Evolutionary conservation across 2,329 filamentous ascomycete species (phyloP).

Genomic region (Pseudogymnoascus sp.): DNA sequence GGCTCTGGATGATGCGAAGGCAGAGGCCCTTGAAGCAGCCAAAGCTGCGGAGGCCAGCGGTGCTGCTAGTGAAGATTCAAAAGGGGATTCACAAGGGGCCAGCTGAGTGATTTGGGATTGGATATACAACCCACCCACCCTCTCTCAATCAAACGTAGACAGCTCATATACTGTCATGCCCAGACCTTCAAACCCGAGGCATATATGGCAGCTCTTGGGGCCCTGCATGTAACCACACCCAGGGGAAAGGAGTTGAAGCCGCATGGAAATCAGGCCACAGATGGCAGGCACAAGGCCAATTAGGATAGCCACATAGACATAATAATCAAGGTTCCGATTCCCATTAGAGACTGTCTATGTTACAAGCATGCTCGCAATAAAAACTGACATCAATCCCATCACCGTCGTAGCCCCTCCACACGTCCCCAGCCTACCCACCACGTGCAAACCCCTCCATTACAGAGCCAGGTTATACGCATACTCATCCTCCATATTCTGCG

Average conservation of each 20-base stretch:
- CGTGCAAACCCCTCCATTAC: slow-evolving; percentile 26
- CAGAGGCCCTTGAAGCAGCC: slow-evolving; percentile 11
- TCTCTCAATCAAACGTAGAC: background rate
- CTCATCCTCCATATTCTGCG: slow-evolving; percentile 67
- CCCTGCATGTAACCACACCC: background rate
- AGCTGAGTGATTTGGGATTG: background rate
- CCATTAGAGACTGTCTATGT: slow-evolving; percentile 8
- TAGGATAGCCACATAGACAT: slow-evolving; percentile 13
- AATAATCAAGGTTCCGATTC: slow-evolving; percentile 10
- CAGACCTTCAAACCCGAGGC: background rate
- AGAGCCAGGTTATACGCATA: slow-evolving; percentile 62
- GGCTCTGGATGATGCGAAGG: slow-evolving; percentile 38
- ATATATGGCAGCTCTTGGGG: background rate
- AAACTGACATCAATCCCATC: slow-evolving; percentile 13
- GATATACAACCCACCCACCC: background rate
- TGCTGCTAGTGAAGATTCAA: background rate
- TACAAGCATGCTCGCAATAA: slow-evolving; percentile 11
- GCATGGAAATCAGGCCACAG: background rate
- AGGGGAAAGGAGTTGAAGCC: background rate
- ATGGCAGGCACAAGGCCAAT: slow-evolving; percentile 1
- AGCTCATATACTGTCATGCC: background rate
- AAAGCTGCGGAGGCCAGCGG: background rate
- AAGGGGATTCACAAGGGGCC: background rate
- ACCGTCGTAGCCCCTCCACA: background rate
- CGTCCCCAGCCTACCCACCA: background rate